Conservation (phyloP, 306 rosid species). For the Gynostemma pentaphyllum region DNA sequence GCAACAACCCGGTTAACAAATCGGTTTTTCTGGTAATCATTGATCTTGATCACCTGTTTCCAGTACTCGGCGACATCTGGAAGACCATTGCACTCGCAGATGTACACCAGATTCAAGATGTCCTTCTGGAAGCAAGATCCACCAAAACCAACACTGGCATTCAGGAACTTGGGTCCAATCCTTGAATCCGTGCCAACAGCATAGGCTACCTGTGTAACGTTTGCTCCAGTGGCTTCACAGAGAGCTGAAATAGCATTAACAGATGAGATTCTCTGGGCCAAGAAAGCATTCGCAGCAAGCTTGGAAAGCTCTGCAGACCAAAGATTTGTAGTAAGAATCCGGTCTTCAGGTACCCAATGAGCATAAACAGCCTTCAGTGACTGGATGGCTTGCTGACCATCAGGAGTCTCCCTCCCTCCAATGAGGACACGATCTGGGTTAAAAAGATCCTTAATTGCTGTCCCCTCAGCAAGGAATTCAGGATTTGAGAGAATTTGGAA, state of each 20-base stretch:
- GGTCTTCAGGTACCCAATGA: conserved; percentile 78
- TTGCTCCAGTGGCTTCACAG: conserved; percentile 94
- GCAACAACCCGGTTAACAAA: conserved; percentile 84
- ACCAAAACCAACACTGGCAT: conserved; percentile 93
- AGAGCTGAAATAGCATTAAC: conserved; percentile 96
- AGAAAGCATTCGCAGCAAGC: conserved; percentile 93
- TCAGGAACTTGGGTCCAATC: conserved; percentile 83
- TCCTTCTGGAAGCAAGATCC: conserved; percentile 98
- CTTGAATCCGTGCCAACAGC: conserved; percentile 89
- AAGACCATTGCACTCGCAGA: conserved; percentile 91
- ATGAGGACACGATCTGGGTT: conserved; percentile 78
- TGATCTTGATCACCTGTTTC: conserved; percentile 95
- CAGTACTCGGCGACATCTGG: conserved; percentile 98
- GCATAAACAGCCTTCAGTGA: conserved; percentile 66
- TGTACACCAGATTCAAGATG: conserved; percentile 76
- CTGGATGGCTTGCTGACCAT: conserved; percentile 61
- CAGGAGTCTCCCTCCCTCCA: conserved; percentile 84
- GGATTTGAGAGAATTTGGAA: conserved; percentile 90
- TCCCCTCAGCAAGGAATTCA: conserved; percentile 92
- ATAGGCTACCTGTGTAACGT: conserved; percentile 59
- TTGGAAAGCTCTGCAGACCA: conserved; percentile 96
- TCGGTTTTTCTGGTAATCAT: conserved; percentile 85
- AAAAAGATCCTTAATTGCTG: conserved; percentile 79
- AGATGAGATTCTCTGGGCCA: conserved; percentile 92
- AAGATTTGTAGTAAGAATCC: conserved; percentile 76